Evolutionary conservation across 805 yeast genomes (phyloP), one percentile per base, ranked within the genome.

Genomic region (Wickerhamiella galacta): DNA sequence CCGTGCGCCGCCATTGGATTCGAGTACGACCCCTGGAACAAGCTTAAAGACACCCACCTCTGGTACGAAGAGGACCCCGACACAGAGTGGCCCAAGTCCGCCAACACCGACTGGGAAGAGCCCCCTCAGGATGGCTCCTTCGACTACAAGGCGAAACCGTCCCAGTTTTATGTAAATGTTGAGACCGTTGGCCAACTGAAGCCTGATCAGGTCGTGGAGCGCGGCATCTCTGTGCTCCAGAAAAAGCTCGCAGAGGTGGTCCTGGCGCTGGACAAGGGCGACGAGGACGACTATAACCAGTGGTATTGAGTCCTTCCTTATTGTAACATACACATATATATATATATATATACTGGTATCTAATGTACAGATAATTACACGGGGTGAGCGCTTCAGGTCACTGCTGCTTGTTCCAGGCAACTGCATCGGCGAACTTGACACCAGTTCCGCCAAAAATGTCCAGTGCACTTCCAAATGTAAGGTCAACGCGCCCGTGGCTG

Each of bases 21-120:
- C 48, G 98, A 87, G 56, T 87, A 87, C 51, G 98, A 87, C 50
- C 98, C 99, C n/a, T 87, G 94, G 92, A 90, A 90, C 58, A 90
- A 87, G 58, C 66, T 90, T 48, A 76, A 79, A 52, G 98, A 90
- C 54, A 90, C 98, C 0, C 94, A 83, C 47, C 80, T 70, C 51
- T 90, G 99, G 99, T 81, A 77, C 53, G 98, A 90, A 58, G 87
- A 74, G 40, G 78, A 73, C 51, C 77, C 80, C 21, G 81, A 71
- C 25, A 69, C 64, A 29, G 99, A 90, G 61, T 90, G 99, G 99
- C 98, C 99, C 23, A 67, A 67, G 41, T 69, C 81, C 26, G 69
- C 70, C 42, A 87, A 90, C 57, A 72, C 92, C 44, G 93, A 81
- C 48, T 90, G 87, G 75, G 99, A 90, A 58, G 98, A 90, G 54